Base-by-base conservation (phyloP, 2,329 filamentous ascomycete species). In the Penicillium thymicola region DNA sequence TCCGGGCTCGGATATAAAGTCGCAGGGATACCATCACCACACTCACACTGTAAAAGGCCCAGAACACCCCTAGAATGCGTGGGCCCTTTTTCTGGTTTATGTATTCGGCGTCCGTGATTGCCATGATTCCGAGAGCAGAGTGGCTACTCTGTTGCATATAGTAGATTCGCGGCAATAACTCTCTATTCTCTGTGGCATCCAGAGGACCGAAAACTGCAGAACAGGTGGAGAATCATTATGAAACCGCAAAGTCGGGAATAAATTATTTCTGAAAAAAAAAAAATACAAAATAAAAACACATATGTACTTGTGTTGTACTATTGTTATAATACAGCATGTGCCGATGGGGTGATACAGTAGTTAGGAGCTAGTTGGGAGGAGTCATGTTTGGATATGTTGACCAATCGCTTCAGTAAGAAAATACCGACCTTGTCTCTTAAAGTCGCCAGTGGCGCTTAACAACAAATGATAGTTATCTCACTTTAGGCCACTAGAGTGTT, bases 11-110 rank as follows among this genome's bases (percentile, higher is more conserved):
- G 40, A 72, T 67, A 34, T 68, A 75, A 11, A 76, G 57, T 13
- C 75, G 66, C 2, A 67, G 66, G 1, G 50, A 47, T 6, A 72
- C 69, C 21, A 75, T 67, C 5, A 72, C 9, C 1, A 66, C 66
- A 13, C 63, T 68, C 18, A 76, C 8, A 6, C 54, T 54, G 3
- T 66, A 68, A 48, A 76, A 62, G 1, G 63, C 49, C 61, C 67
- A 71, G 41, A 69, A 65, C 5, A 67, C 60, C 0, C 58, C 65
- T 7, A 76, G 47, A 47, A 75, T 71, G 27, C 55, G 55, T 0
- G 73, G 70, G 2, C 72, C 74, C 51, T 74, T 75, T 50, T 73
- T 45, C 36, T 68, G 57, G 42, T 18, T 47, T 16, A 54, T 40
- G 10, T 32, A 30, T n/a, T 51, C 37, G 10, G 37, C 9, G 16